A percentile compares a stretch with the other conserved stretches of the same genome.
These are phyloP conservation scores for Alisma plantagoaquatica DNA, from an alignment of 106 monocot species.

Conservation along the genomic window DNA sequence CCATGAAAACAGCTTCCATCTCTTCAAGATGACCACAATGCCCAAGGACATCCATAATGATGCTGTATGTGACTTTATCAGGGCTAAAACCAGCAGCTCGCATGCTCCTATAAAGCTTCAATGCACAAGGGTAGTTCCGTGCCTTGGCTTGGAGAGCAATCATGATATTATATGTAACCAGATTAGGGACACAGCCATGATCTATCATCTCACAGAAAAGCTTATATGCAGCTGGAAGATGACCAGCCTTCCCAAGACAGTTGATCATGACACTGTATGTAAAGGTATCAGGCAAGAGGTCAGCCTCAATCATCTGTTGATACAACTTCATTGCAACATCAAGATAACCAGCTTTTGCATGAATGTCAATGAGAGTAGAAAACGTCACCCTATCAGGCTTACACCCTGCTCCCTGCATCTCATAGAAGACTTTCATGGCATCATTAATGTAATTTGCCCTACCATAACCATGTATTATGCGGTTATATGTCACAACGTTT, in stretches of 20 bases:
- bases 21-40: conserved; percentile 46
- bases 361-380: neutral
- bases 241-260: neutral
- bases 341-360: no score
- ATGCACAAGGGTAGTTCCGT: neutral
- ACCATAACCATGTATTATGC: no score
- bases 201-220: neutral
- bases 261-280: neutral
- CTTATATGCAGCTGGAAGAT: neutral
- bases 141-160: conserved; percentile 26
- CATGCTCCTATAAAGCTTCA: neutral
- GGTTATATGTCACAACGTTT: no score
- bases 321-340: no score
- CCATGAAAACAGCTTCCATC: neutral
- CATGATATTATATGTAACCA: neutral
- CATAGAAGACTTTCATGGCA: conserved; percentile 35
- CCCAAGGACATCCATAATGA: conserved; percentile 63
- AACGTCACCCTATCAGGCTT: neutral
- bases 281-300: no score
- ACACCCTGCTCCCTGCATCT: neutral
- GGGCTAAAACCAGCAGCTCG: neutral
- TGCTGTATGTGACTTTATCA: conserved; percentile 16
- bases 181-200: neutral
- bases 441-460: conserved; percentile 41
- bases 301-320: no score